Evolutionary conservation across 2,329 filamentous ascomycete genomes (phyloP).

Genomic region (Alternaria conjuncta): DNA sequence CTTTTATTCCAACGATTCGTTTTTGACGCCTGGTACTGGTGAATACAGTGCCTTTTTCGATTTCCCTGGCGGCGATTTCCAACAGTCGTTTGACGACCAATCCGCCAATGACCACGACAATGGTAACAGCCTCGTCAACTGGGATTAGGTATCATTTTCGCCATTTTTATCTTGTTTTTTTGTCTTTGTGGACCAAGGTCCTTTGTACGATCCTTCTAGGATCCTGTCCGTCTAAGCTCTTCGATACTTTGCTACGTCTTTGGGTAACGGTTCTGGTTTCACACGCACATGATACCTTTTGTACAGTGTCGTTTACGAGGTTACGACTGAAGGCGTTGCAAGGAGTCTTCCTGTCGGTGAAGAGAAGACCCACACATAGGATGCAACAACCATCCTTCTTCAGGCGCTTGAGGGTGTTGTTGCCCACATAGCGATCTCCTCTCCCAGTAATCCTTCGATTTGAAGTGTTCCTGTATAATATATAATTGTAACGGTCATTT

Average conservation of each 20-base stretch:
- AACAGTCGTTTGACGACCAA: conserved; percentile 23
- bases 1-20: conserved; percentile 23
- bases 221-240: background rate
- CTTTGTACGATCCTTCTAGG: background rate
- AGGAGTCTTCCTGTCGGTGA: conserved; percentile 8
- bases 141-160: conserved; percentile 20
- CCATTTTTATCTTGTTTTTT: background rate
- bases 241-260: background rate
- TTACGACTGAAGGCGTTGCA: conserved; percentile 17
- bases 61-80: conserved; percentile 23
- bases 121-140: conserved; percentile 31
- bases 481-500: conserved; percentile 16
- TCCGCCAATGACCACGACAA: conserved; percentile 25
- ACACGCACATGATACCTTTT: conserved; percentile 17
- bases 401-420: conserved; percentile 22
- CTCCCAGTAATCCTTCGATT: conserved; percentile 1
- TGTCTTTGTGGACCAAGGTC: background rate
- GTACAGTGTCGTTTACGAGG: conserved; percentile 14
- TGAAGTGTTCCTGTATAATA: conserved; percentile 23
- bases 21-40: conserved; percentile 29
- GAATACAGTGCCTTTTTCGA: conserved; percentile 33
- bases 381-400: conserved; percentile 9
- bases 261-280: conserved; percentile 8
- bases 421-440: conserved; percentile 19
- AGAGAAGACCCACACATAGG: conserved; percentile 8